phyloP scores from a whole-genome alignment of 495 filamentous ascomycete species.

The Aspergillus sclerotioniger region DNA sequence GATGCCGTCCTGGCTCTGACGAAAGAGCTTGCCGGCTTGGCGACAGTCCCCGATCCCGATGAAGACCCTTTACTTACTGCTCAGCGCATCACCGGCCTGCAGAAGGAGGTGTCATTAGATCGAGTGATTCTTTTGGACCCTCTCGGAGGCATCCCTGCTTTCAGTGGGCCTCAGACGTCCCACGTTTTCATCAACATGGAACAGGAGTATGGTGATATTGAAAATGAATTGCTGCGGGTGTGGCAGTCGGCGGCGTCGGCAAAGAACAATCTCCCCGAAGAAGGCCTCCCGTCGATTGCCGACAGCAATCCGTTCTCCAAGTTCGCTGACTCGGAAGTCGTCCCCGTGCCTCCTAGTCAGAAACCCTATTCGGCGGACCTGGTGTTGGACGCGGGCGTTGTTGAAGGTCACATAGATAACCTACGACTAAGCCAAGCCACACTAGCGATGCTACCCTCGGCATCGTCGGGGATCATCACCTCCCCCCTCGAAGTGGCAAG shows the following conservation, averaged over 20 bases:
- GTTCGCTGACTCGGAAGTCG: conserved; percentile 39
- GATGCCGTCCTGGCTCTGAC: conserved; percentile 71
- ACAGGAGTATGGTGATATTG: conserved; percentile 75
- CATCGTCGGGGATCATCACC: conserved; percentile 83
- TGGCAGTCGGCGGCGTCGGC: conserved; percentile 17
- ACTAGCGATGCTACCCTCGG: conserved; percentile 75
- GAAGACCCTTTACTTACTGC: conserved; percentile 44
- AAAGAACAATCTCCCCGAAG: conserved; percentile 6
- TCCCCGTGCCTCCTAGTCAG: conserved; percentile 18
- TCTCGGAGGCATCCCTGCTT: conserved; percentile 78
- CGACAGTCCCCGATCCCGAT: conserved; percentile 38
- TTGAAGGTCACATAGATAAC: conserved; percentile 65
- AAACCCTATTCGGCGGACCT: conserved; percentile 4
- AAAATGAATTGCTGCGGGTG: conserved; percentile 51
- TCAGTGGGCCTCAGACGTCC: conserved; percentile 60
- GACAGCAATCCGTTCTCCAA: conserved; percentile 48
- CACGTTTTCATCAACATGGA: conserved; percentile 95
- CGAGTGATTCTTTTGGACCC: conserved; percentile 88
- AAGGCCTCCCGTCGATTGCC: conserved; percentile 21
- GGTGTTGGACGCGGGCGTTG: conserved; percentile 16
- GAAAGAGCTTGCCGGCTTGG: conserved; percentile 64
- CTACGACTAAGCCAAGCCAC: conserved; percentile 64
- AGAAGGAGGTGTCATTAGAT: conserved; percentile 66
- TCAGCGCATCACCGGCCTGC: conserved; percentile 43
- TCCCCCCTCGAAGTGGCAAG: conserved; percentile 80